Evolutionary conservation across 352 stramenopile genomes (phyloP).

Genomic region (Phytopythium ostracodes): DNA sequence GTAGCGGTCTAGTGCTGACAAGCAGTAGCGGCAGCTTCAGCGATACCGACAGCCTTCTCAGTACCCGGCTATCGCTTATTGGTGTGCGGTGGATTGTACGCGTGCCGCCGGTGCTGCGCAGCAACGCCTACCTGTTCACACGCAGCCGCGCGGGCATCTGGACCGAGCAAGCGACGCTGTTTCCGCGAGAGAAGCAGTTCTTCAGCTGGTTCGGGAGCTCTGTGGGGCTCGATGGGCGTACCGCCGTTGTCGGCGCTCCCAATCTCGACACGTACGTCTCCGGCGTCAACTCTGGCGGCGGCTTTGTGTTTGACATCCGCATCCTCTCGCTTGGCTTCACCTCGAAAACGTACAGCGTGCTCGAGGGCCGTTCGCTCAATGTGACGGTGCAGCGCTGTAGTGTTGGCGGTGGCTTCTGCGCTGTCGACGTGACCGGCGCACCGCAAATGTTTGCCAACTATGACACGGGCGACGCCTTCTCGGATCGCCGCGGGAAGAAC

Average conservation of each 20-base stretch:
- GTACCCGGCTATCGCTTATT: conserved; percentile 12
- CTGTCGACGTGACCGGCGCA: conserved; percentile 43
- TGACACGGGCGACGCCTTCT: conserved; percentile 72
- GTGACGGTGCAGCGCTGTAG: conserved; percentile 72
- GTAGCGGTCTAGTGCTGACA: conserved; percentile 1
- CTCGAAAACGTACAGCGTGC: conserved; percentile 66
- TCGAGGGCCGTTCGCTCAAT: conserved; percentile 83
- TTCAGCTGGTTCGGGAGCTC: conserved; percentile 84
- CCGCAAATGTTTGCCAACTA: conserved; percentile 63
- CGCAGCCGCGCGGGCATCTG: conserved; percentile 48
- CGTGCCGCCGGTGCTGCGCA: conserved; percentile 53
- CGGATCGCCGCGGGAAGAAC: conserved; percentile 45
- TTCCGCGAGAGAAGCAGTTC: conserved; percentile 89
- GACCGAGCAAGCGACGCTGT: conserved; percentile 91
- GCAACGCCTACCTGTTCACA: conserved; percentile 68
- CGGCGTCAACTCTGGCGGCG: conserved; percentile 90
- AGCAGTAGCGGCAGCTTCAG: background rate
- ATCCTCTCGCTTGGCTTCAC: conserved; percentile 87
- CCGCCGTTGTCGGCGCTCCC: conserved; percentile 86
- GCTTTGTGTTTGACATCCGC: conserved; percentile 88
- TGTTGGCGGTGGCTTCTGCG: conserved; percentile 44
- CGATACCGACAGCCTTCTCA: background rate
- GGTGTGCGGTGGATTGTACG: conserved; percentile 34
- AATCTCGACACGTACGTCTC: conserved; percentile 91
- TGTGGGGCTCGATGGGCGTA: conserved; percentile 79